These are phyloP conservation scores for Dendrostoma leiphaemia DNA, from an alignment of 2,329 filamentous ascomycete species.

Conservation along the genomic window DNA sequence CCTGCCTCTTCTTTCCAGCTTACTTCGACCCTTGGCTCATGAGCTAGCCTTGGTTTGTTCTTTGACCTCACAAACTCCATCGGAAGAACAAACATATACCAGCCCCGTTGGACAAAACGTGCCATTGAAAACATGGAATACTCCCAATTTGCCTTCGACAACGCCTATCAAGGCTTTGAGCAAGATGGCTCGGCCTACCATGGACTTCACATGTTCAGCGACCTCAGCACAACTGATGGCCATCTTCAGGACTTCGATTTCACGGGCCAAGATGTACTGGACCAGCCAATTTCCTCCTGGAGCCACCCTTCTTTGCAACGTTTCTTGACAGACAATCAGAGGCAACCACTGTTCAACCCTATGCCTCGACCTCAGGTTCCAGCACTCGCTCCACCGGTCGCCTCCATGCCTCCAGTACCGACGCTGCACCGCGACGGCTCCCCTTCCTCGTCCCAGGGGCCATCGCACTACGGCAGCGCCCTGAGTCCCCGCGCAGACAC, in stretches of 20 bases:
- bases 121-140: constrained; percentile 8
- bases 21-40: not conserved
- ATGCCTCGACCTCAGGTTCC: constrained; percentile 13
- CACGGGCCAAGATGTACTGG: constrained; percentile 22
- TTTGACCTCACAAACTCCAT: not conserved
- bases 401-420: constrained; percentile 19
- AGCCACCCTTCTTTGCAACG: constrained; percentile 24
- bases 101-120: not conserved
- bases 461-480: constrained; percentile 35
- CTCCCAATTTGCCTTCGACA: not conserved
- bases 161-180: not conserved
- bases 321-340: constrained; percentile 28
- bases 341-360: constrained; percentile 26
- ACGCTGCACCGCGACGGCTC: constrained; percentile 31
- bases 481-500: constrained; percentile 39
- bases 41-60: not conserved
- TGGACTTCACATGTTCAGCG: not conserved
- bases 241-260: constrained; percentile 25
- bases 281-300: constrained; percentile 21
- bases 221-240: not conserved
- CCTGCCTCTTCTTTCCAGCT: constrained; percentile 2
- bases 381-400: constrained; percentile 8
- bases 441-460: constrained; percentile 36
- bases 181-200: not conserved
- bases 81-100: not conserved